phyloP scores from a whole-genome alignment of 2,329 filamentous ascomycete genomes.

The Lecanicillium sp. region DNA sequence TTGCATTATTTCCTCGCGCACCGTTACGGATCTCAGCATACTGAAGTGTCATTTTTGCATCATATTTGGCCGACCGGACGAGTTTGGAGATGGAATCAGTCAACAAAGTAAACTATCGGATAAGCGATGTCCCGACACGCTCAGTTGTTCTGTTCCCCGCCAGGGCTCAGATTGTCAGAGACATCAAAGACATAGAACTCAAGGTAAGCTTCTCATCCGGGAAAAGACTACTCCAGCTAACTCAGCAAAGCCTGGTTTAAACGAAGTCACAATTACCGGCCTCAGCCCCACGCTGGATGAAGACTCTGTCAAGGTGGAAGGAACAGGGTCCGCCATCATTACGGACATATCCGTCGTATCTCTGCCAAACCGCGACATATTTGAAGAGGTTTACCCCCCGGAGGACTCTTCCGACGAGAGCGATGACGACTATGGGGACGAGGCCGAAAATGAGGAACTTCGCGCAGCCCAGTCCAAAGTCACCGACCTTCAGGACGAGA shows the following conservation, averaged over 20 bases:
- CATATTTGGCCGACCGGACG: too few species aligned
- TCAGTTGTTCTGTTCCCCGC: conserved; percentile 58
- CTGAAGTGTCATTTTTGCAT: too few species aligned
- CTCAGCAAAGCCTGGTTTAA: conserved; percentile 43
- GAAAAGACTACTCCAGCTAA: neutral
- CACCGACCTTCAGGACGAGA: conserved; percentile 21
- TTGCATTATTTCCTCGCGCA: too few species aligned
- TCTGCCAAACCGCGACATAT: conserved; percentile 48
- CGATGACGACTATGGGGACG: conserved; percentile 21
- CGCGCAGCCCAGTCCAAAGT: conserved; percentile 27
- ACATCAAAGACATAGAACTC: conserved; percentile 45
- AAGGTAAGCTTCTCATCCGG: neutral
- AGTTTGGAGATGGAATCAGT: conserved; percentile 35
- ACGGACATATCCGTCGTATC: conserved; percentile 56
- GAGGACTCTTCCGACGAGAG: conserved; percentile 31
- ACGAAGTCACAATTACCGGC: conserved; percentile 52
- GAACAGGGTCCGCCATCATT: conserved; percentile 49
- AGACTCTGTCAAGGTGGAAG: conserved; percentile 56
- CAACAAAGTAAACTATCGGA: conserved; percentile 44
- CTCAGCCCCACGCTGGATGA: conserved; percentile 50
- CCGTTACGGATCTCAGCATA: too few species aligned
- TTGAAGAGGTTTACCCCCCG: conserved; percentile 48
- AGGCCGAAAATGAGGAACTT: conserved; percentile 21
- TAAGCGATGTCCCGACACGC: conserved; percentile 53
- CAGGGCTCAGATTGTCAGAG: conserved; percentile 54